Percentiles rank a stretch among this genome's conserved stretches.
These are phyloP conservation scores for Casuarina cunninghamiana DNA, from an alignment of 306 rosid genomes.

Conservation along the genomic window DNA sequence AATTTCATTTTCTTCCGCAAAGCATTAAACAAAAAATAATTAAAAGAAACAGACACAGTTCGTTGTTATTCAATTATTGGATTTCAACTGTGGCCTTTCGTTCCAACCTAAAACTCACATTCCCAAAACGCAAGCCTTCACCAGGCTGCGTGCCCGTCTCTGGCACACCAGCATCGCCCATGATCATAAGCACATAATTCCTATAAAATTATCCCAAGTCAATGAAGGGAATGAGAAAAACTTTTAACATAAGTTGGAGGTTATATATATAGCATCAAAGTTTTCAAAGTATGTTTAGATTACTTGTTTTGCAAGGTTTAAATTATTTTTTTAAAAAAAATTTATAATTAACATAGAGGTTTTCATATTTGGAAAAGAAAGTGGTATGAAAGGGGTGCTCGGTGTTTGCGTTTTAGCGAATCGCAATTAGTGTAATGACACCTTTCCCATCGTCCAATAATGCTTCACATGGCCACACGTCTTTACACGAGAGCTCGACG, in stretches of 20 bases:
- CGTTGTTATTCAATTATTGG: conserved; percentile 13
- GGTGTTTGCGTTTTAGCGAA: conserved; percentile 23
- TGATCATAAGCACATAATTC: too few species aligned
- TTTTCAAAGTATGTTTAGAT: too few species aligned
- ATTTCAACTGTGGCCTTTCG: conserved; percentile 22
- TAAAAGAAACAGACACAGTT: conserved; percentile 4
- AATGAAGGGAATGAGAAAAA: background rate
- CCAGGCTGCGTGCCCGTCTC: conserved; percentile 18
- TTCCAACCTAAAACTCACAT: conserved; percentile 23
- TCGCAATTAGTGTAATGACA: conserved; percentile 31
- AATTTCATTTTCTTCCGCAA: conserved; percentile 35
- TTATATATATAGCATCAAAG: too few species aligned
- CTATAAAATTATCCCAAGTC: background rate
- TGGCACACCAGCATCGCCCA: background rate
- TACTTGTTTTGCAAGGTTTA: too few species aligned
- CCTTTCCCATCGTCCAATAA: conserved; percentile 68
- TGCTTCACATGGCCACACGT: conserved; percentile 63
- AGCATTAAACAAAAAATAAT: background rate
- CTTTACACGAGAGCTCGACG: conserved; percentile 51
- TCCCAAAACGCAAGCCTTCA: background rate
- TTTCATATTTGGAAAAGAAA: too few species aligned
- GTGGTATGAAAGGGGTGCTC: background rate
- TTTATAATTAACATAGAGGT: background rate
- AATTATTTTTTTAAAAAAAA: background rate
- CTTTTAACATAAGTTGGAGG: background rate